Evolutionary conservation across 1,284 basidiomycete genomes (phyloP).

Genomic region (Golubevia sp.): DNA sequence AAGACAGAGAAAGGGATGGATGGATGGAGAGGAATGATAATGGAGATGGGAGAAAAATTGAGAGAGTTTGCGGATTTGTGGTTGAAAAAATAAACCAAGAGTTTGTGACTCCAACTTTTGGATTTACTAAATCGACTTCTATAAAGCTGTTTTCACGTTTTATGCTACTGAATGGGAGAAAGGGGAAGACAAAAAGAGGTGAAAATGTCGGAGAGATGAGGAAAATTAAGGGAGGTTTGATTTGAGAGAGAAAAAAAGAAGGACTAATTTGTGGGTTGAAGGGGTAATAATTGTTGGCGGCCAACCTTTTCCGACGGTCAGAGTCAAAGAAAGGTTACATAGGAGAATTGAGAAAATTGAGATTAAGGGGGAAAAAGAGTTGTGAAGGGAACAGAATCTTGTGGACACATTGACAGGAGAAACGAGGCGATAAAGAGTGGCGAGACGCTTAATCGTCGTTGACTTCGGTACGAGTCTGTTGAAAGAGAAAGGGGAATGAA

Average conservation of each 20-base stretch:
- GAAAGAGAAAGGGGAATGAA: too few relatives aligned
- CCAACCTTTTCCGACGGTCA: not conserved
- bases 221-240: not conserved
- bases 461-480: conserved; percentile 56
- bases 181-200: conserved; percentile 3
- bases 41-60: not conserved
- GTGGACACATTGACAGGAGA: not conserved
- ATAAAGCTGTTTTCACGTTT: not conserved
- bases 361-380: not conserved
- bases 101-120: not conserved
- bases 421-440: not conserved
- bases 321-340: not conserved
- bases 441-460: conserved; percentile 46
- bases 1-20: not conserved
- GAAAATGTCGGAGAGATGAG: too few relatives aligned
- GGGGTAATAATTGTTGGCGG: not conserved
- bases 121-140: not conserved
- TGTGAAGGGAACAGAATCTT: not conserved
- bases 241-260: not conserved
- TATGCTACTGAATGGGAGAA: not conserved
- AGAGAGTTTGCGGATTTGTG: not conserved
- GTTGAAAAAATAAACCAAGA: not conserved
- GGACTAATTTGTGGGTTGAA: not conserved
- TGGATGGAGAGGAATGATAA: not conserved
- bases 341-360: not conserved